Percentiles rank a stretch among this genome's conserved stretches.
phyloP scores from a whole-genome alignment of 2,329 filamentous ascomycete species.

The Fusarium xylarioides region DNA sequence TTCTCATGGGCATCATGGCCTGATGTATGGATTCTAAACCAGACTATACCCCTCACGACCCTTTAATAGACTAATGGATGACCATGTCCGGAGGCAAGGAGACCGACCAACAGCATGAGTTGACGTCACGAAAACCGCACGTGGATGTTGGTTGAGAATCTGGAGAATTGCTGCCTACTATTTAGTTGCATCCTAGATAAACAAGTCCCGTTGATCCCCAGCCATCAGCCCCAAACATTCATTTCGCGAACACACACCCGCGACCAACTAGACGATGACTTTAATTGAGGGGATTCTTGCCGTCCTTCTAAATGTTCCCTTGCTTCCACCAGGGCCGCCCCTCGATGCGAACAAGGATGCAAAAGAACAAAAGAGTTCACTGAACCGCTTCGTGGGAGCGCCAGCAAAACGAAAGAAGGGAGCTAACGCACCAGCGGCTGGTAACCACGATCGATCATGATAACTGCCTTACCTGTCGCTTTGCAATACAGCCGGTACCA shows the following conservation, averaged over 20 bases:
- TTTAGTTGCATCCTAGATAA: too few relatives aligned
- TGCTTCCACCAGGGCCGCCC: neutral
- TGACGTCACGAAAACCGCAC: neutral
- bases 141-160: neutral
- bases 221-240: neutral
- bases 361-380: neutral
- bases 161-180: neutral
- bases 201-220: too few relatives aligned
- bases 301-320: neutral
- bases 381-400: neutral
- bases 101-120: neutral
- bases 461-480: too few relatives aligned
- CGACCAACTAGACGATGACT: too few relatives aligned
- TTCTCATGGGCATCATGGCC: neutral
- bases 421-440: too few relatives aligned
- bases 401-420: neutral
- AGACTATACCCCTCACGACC: neutral
- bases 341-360: accelerated
- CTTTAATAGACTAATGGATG: neutral
- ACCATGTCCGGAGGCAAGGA: neutral
- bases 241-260: neutral
- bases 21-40: neutral
- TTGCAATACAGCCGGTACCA: too few relatives aligned
- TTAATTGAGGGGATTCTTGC: neutral
- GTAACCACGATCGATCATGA: too few relatives aligned